Conservation (phyloP, 2,329 filamentous ascomycete genomes). For the Claviceps paspali region DNA sequence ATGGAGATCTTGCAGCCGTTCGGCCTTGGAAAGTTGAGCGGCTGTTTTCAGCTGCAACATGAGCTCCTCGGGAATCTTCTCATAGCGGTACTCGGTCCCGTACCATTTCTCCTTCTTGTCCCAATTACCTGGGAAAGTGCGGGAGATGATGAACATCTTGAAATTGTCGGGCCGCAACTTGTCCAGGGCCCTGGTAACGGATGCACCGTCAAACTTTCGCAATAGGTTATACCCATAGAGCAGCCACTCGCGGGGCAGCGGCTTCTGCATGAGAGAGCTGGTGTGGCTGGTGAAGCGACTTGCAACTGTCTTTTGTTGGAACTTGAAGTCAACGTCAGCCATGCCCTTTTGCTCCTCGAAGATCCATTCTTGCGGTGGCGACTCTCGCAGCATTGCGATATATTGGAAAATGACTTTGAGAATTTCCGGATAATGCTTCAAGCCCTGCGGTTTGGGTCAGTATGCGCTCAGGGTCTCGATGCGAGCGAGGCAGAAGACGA, state of each 20-base stretch:
- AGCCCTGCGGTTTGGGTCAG: slow-evolving; percentile 26
- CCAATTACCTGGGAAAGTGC: slow-evolving; percentile 72
- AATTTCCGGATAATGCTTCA: slow-evolving; percentile 70
- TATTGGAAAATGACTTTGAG: slow-evolving; percentile 83
- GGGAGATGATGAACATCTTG: slow-evolving; percentile 67
- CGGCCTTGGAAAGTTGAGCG: slow-evolving; percentile 36
- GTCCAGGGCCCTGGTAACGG: slow-evolving; percentile 58
- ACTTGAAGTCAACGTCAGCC: slow-evolving; percentile 87
- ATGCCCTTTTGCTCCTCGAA: slow-evolving; percentile 83
- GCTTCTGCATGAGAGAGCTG: slow-evolving; percentile 82
- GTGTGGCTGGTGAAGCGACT: slow-evolving; percentile 78
- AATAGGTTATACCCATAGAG: slow-evolving; percentile 66
- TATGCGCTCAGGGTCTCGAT: neutral
- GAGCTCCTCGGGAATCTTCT: slow-evolving; percentile 65
- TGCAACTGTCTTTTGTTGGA: slow-evolving; percentile 81
- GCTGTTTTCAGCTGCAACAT: slow-evolving; percentile 55
- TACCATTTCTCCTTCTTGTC: slow-evolving; percentile 93
- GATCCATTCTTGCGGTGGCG: slow-evolving; percentile 78
- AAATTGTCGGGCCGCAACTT: slow-evolving; percentile 80
- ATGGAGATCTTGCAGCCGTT: slow-evolving; percentile 57
- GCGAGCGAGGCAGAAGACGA: slow-evolving; percentile 9
- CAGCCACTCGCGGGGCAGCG: slow-evolving; percentile 71
- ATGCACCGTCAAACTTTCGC: slow-evolving; percentile 63
- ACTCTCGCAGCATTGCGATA: slow-evolving; percentile 68
- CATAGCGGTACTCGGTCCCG: slow-evolving; percentile 78